Evolutionary conservation across 2,329 filamentous ascomycete genomes (phyloP).

Genomic region (Pseudogymnoascus sp.): DNA sequence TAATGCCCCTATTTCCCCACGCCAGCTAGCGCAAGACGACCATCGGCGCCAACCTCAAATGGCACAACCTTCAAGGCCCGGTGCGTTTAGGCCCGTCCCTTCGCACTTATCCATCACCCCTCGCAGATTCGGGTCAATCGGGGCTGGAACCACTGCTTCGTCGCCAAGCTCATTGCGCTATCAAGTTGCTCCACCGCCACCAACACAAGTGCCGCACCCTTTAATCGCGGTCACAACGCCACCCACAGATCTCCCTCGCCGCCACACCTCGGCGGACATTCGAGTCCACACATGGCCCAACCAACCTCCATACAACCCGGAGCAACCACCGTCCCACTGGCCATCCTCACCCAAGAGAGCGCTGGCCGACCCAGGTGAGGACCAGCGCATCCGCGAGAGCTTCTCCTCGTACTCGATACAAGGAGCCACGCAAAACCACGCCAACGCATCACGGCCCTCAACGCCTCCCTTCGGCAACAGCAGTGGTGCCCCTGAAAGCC

Average conservation of each 20-base stretch:
- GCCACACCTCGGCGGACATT: slow-evolving; percentile 94
- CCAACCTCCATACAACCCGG: slow-evolving; percentile 59
- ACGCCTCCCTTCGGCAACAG: slow-evolving; percentile 25
- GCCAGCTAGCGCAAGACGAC: slow-evolving; percentile 80
- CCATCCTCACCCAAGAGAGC: slow-evolving; percentile 54
- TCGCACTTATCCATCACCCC: slow-evolving; percentile 73
- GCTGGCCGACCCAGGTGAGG: slow-evolving; percentile 37
- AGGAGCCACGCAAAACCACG: slow-evolving; percentile 23
- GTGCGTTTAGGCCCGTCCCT: slow-evolving; percentile 69
- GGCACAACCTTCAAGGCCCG: slow-evolving; percentile 47
- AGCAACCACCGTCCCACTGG: slow-evolving; percentile 54
- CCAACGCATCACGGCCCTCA: slow-evolving; percentile 24
- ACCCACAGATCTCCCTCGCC: slow-evolving; percentile 63
- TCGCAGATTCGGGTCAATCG: slow-evolving; percentile 77
- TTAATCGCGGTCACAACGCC: slow-evolving; percentile 54
- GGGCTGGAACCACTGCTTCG: slow-evolving; percentile 55
- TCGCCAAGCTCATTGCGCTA: slow-evolving; percentile 67
- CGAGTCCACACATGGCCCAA: slow-evolving; percentile 73
- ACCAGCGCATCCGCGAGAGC: slow-evolving; percentile 55
- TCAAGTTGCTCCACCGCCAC: slow-evolving; percentile 40
- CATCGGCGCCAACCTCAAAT: slow-evolving; percentile 62
- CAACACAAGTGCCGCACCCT: slow-evolving; percentile 53
- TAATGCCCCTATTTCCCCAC: slow-evolving; percentile 74
- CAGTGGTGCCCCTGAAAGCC: slow-evolving; percentile 20
- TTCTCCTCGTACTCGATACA: slow-evolving; percentile 54